Conservation (phyloP, 164 flowering plant genomes). For the Amborella trichopoda region DNA sequence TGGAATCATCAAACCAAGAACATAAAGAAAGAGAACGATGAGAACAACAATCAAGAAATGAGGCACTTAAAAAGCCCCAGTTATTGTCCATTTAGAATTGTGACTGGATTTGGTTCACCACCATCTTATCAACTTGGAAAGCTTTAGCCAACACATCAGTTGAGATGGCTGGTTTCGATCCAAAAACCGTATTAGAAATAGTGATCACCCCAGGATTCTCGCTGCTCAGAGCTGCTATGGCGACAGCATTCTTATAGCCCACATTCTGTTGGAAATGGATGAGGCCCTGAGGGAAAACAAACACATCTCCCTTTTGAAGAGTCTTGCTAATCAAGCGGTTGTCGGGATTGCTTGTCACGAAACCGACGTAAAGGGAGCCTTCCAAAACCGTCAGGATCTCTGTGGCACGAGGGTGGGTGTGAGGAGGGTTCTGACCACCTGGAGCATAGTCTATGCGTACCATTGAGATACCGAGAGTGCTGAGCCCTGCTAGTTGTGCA, state of each 20-base stretch:
- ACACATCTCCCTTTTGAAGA: slow-evolving; percentile 7
- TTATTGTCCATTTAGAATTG: no score
- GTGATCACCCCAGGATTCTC: slow-evolving; percentile 7
- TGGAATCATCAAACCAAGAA: no score
- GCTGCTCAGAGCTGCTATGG: slow-evolving; percentile 2
- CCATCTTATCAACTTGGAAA: slow-evolving; percentile 5
- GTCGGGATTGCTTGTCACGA: slow-evolving; percentile 5
- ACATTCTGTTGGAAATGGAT: slow-evolving; percentile 5
- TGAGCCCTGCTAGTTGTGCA: slow-evolving; percentile 9
- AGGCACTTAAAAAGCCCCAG: no score
- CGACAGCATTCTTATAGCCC: background rate
- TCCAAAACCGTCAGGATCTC: slow-evolving; percentile 8
- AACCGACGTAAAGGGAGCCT: slow-evolving; percentile 7
- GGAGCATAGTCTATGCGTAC: slow-evolving; percentile 15
- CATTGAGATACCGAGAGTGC: slow-evolving; percentile 13
- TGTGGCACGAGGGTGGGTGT: slow-evolving; percentile 19
- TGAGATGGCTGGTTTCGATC: slow-evolving; percentile 5
- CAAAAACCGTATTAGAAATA: slow-evolving; percentile 2
- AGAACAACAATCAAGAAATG: no score
- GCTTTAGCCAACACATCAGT: slow-evolving; percentile 4
- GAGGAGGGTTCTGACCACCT: slow-evolving; percentile 16
- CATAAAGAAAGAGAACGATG: no score
- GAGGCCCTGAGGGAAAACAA: slow-evolving; percentile 7
- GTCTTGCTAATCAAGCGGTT: no score
- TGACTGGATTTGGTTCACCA: background rate